Base-by-base conservation (phyloP, 768 basidiomycete genomes). In the Leucocoprinus birnbaumii region DNA sequence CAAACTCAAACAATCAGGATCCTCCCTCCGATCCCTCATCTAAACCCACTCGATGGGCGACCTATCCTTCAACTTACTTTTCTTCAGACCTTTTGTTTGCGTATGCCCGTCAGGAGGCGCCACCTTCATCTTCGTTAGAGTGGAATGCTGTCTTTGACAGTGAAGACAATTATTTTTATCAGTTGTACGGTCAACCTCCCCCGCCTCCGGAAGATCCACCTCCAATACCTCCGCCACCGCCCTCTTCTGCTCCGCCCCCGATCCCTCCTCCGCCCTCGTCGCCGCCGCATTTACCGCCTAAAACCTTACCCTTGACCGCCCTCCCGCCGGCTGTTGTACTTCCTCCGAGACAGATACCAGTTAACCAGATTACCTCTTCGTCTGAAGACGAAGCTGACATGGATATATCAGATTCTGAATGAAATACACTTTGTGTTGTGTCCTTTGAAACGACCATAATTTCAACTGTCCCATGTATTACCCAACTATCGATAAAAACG, bases 41-140 rank as follows among this genome's bases (percentile, higher is more conserved):
- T 14, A 43, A 27, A 49, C 21, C 55, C 11, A 65, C 61, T 31
- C 76, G 86, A 50, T 89, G 89, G 88, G 88, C 85, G 10, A 64
- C 57, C 34, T 90, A 86, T 61, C 84, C 86, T 3, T 65, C 72
- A 35, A 76, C 76, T 9, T 76, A 82, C 56, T 90, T 90, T 62
- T 78, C 80, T 3, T 84, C 75, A 34, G 68, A 73, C 38, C 73
- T 74, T 25, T 79, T 90, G 14, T 80, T 81, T 3, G 50, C 80
- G 1, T 87, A 83, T 62, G 73, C 65, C 9, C 77, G 78, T 35
- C 53, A 50, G 10, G 58, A 65, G 24, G 47, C 21, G 9, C 71
- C 83, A 18, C 75, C 74, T 3, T 65, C 70, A 16, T 62, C 69
- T 19, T 40, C 50, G 16, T 26, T 41, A 11, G 61, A 64, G 38